Evolutionary conservation across 2,329 filamentous ascomycete genomes (phyloP), one percentile per base, ranked within the genome.

Genomic region (Periconia digitata): DNA sequence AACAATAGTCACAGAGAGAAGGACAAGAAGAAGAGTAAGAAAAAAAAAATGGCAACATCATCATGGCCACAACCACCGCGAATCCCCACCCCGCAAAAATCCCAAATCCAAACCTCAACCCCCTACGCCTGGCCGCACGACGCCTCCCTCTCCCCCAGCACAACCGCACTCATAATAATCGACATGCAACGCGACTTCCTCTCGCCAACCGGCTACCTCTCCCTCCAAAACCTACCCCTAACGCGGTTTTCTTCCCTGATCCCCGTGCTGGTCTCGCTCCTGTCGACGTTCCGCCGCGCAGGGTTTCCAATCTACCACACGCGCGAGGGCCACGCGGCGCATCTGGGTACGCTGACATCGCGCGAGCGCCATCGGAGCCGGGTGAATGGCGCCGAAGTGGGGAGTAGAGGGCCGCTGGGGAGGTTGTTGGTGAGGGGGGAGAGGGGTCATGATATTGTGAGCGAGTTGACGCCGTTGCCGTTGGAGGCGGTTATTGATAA

Each of bases 341-440:
- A 83, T 55, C 72, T 85, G 5, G 80, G 79, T 0, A 83, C 81
- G 7, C 73, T 85, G 0, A 78, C 79, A 0, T 69, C 72, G 10
- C 71, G 82, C n/a, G 82, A 85, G 59, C 63, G 63, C 2, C 77
- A 75, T 42, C 76, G 82, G 3, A 81, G 78, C 35, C 71, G 71
- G 12, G 79, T 83, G 47, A 82, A 82, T 20, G 56, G 60, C 1
- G 61, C 79, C n/a, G 77, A 78, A 0, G 83, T 84, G 39, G 77
- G 75, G 3, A 74, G 76, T 10, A 65, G 52, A 13, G 82, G 82
- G 0, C 81, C 81, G 1, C 63, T 84, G 38, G 82, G 83, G 1
- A 76, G 78, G n/a, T 73, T 85, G 2, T 67, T 85, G 3, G 71
- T 85, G 20, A 77, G 82, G 17, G 82, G 83, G 1, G 79, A 84